These are phyloP conservation scores for Agrocybe pediades DNA, from an alignment of 768 basidiomycete species.

Conservation along the genomic window DNA sequence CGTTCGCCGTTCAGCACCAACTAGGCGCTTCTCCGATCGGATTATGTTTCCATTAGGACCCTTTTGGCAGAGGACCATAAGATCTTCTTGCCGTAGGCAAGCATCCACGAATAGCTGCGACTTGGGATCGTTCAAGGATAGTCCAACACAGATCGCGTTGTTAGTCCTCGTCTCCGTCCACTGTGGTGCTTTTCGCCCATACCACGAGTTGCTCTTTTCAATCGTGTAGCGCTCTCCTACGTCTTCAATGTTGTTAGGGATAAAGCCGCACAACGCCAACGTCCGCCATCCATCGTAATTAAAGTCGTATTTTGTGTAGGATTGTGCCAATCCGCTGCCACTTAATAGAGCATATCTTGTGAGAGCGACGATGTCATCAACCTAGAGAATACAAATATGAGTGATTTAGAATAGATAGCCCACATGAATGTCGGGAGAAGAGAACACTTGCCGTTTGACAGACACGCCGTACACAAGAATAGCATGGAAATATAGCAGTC, in stretches of 20 bases:
- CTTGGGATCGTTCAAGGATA: constrained; percentile 16
- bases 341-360: constrained; percentile 16
- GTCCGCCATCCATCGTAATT: constrained; percentile 7
- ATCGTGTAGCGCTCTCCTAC: constrained; percentile 7
- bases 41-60: constrained; percentile 11
- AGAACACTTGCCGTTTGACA: constrained; percentile 12
- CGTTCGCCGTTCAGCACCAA: constrained; percentile 7
- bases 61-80: constrained; percentile 15
- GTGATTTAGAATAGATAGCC: neutral
- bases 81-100: constrained; percentile 15
- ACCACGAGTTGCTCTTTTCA: constrained; percentile 14
- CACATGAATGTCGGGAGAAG: neutral
- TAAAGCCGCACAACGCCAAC: constrained; percentile 16
- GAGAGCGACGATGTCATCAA: constrained; percentile 18
- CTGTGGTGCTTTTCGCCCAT: constrained; percentile 9
- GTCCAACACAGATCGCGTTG: constrained; percentile 13
- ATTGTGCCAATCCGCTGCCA: constrained; percentile 11
- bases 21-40: constrained; percentile 5
- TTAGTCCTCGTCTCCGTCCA: constrained; percentile 16
- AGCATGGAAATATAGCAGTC: constrained; percentile 18
- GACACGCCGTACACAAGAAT: constrained; percentile 16
- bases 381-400: constrained; percentile 3
- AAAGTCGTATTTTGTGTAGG: constrained; percentile 12
- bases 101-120: constrained; percentile 15
- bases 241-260: constrained; percentile 15